A percentile compares a stretch with the other conserved stretches of the same genome.
These are phyloP conservation scores for Kluyveromyces lactis DNA, from an alignment of 805 yeast species.

Conservation along the genomic window DNA sequence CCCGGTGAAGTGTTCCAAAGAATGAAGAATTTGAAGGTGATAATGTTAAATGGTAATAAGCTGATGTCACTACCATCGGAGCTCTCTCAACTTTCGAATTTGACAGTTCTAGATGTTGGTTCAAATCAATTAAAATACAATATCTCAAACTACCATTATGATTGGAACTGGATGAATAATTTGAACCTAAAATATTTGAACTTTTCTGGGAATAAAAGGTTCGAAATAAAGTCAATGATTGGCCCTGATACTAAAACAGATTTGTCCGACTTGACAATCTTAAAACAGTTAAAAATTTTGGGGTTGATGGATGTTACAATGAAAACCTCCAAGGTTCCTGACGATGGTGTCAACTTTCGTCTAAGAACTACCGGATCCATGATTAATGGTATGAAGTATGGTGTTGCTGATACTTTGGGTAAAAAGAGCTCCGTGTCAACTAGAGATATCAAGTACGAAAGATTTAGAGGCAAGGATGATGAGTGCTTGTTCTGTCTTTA, in stretches of 20 bases:
- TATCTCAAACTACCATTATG: conserved; percentile 89
- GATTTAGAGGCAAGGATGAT: conserved; percentile 76
- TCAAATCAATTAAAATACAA: conserved; percentile 86
- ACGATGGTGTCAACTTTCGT: conserved; percentile 73
- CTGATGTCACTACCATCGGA: conserved; percentile 86
- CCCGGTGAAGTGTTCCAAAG: conserved; percentile 79
- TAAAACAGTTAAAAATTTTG: conserved; percentile 61
- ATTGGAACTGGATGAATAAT: conserved; percentile 96
- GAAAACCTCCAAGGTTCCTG: conserved; percentile 83
- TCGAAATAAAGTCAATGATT: conserved; percentile 68
- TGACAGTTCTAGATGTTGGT: conserved; percentile 80
- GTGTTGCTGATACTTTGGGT: conserved; percentile 86
- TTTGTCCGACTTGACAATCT: conserved; percentile 53
- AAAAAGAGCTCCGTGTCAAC: conserved; percentile 53
- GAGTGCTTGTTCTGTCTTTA: conserved; percentile 76
- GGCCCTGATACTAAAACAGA: conserved; percentile 42
- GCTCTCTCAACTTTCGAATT: conserved; percentile 52
- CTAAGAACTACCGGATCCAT: conserved; percentile 85
- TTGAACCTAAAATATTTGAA: conserved; percentile 67
- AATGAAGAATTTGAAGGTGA: conserved; percentile 46
- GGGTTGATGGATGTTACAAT: conserved; percentile 95
- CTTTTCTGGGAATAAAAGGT: conserved; percentile 84
- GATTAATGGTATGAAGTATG: conserved; percentile 68
- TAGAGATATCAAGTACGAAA: conserved; percentile 80
- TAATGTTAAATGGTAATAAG: conserved; percentile 76